Base-by-base conservation (phyloP, 768 basidiomycete genomes). In the Auriscalpium vulgare region DNA sequence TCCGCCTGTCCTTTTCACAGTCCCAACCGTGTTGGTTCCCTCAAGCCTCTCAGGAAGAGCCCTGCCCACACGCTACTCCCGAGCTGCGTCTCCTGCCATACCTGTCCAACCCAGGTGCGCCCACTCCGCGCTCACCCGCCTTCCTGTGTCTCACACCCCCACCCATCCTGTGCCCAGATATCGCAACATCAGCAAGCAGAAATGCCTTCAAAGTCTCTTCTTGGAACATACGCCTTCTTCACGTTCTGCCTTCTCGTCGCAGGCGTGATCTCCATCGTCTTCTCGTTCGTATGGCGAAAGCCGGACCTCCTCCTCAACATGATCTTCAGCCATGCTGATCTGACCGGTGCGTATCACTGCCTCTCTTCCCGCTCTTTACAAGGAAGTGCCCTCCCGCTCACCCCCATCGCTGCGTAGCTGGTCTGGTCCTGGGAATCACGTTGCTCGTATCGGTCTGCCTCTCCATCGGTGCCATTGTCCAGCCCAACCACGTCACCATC, bases 191-290 rank as follows among this genome's bases (percentile, higher is more conserved):
- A 16, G 21, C 47, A 16, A 46, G n/a, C 37, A 1, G 67, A 58
- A 61, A 92, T 91, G 91, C 78, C 85, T 65, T 89, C 90, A 60
- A 83, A 75, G 65, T 78, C 70, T 63, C 74, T 93, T 58, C 79
- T 87, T 72, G 80, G 77, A 50, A 76, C 80, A 57, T 95, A 90
- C 87, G 80, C 75, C 23, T 78, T 83, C 68, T 75, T 93, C 59
- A 87, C 86, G 72, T 56, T 85, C 53, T 76, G 75, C 59, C 79
- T 95, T 49, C 75, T 93, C 48, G 79, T 74, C n/a, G 84, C 87
- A 11, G 91, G 88, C 46, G 72, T 75, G 44, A 57, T 92, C 51
- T 71, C 83, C 11, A 71, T 94, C 56, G 76, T 78, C 44, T 71
- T 91, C 49, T 87, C 89, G 16, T 71, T 92, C 55, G 65, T 87